Evolutionary conservation across 345 rosid genomes (phyloP), one percentile per base, ranked within the genome.

Genomic region (Eucalyptus regnans): DNA sequence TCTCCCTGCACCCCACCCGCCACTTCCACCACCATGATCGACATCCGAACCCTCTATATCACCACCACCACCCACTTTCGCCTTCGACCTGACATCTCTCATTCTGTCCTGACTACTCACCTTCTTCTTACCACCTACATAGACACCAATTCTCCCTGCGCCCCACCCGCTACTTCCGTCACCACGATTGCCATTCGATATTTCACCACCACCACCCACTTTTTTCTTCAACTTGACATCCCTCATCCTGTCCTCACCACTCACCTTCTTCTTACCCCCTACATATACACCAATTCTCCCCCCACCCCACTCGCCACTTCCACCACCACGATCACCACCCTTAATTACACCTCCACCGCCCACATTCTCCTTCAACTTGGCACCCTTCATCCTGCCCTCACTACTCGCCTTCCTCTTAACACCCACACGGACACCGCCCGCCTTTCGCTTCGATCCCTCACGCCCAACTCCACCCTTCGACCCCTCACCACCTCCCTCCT

Each of bases 71-170:
- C 37, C 90, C 87, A 71, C 46, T 71, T 90, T 90, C 88, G 13
- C 6, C 87, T 86, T 86, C 64, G 23, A 86, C 66, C 56, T 54
- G 29, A 91, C 90, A 68, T 90, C 91, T 87, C 93, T 92, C 89
- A 90, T 76, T 92, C 90, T 60, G 31, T 91, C 79, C 91, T 93
- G 90, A 10, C 92, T 92, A 92, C 89, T 88, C 90, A 91, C 81
- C 90, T 52, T 86, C 87, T 33, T 87, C 71, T 86, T 86, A 33
- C 23, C 66, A 52, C 60, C 87, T 43, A 33, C 66, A 54, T 89
- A n/a, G 31, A 50, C 88, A 50, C 87, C 56, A 6, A 27, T 86
- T 86, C 56, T 54, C 56, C 41, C 87, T 7, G 58, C 37, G 9
- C 87, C 87, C 33, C 31, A 64, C 50, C 22, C 37, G 37, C 68